Percentiles rank a stretch among this genome's conserved stretches.
Conservation (phyloP, 129 eudicot genomes). For the Ambrosia trifida region DNA sequence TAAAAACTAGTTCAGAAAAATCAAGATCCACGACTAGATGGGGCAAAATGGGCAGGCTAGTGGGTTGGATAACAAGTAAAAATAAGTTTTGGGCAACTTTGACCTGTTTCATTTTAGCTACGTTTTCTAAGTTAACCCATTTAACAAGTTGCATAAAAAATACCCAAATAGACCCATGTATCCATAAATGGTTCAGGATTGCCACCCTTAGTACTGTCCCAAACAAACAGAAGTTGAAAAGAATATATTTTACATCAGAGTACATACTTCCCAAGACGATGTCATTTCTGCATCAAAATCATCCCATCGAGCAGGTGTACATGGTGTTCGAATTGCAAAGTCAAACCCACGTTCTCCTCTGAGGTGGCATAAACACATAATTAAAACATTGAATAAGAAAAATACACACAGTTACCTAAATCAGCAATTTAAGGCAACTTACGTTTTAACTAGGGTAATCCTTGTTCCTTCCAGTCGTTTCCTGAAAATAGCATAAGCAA, state of each 20-base stretch:
- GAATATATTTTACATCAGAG: neutral
- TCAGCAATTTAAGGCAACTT: conserved; percentile 17
- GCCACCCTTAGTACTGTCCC: neutral
- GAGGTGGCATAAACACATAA: conserved; percentile 25
- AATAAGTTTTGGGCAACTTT: neutral
- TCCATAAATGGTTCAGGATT: neutral
- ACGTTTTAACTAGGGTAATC: conserved; percentile 77
- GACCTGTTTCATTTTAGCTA: neutral
- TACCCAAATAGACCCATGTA: neutral
- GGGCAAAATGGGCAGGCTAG: neutral
- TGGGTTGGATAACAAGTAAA: too few relatives aligned
- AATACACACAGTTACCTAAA: conserved; percentile 7
- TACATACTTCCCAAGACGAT: conserved; percentile 87
- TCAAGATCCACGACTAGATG: neutral
- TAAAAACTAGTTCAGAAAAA: conserved; percentile 10
- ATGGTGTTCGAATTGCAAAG: conserved; percentile 83
- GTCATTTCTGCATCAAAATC: conserved; percentile 92
- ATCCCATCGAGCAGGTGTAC: conserved; percentile 90
- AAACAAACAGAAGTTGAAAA: conserved; percentile 7
- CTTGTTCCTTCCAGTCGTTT: conserved; percentile 90
- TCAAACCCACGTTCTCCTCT: conserved; percentile 84
- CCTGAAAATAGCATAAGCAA: conserved; percentile 42
- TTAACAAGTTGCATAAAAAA: neutral
- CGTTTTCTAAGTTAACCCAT: neutral
- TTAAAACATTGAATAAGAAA: conserved; percentile 1